Conservation (phyloP, 805 yeast genomes). For the Wickerhamomyces bovis region DNA sequence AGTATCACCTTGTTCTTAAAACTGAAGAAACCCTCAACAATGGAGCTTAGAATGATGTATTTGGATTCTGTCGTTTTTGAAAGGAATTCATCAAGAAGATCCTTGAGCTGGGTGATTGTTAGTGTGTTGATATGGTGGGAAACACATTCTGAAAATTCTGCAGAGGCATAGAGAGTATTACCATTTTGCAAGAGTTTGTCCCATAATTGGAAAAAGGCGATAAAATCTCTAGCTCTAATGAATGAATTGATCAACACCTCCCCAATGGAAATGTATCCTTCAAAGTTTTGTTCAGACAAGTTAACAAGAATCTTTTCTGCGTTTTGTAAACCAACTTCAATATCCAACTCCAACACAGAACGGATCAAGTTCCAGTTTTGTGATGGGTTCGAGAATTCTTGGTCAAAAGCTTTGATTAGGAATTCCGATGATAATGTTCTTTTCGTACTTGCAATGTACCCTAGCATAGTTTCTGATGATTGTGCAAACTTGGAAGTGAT, state of each 20-base stretch:
- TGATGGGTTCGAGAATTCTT: constrained; percentile 40
- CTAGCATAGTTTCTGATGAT: constrained; percentile 38
- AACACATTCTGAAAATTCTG: constrained; percentile 30
- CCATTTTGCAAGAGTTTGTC: constrained; percentile 10
- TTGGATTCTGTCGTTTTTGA: constrained; percentile 9
- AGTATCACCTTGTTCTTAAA: constrained; percentile 25
- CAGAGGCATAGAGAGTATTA: constrained; percentile 12
- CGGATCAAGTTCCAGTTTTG: constrained; percentile 42
- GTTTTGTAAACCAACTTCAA: constrained; percentile 49
- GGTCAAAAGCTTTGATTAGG: constrained; percentile 37
- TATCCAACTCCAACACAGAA: constrained; percentile 46
- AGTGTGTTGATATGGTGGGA: constrained; percentile 37
- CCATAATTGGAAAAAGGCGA: constrained; percentile 44
- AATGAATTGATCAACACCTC: constrained; percentile 38
- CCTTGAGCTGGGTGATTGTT: constrained; percentile 40
- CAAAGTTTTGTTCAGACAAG: constrained; percentile 4
- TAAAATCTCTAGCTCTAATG: constrained; percentile 52
- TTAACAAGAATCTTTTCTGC: constrained; percentile 28
- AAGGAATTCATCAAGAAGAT: constrained; percentile 20
- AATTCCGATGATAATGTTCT: constrained; percentile 50
- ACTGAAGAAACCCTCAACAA: constrained; percentile 37
- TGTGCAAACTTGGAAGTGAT: constrained; percentile 34
- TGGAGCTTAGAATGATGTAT: constrained; percentile 24
- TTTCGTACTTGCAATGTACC: constrained; percentile 42
- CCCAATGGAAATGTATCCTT: constrained; percentile 17